Evolutionary conservation across 2,329 filamentous ascomycete species (phyloP).

Genomic region (Phyllosticta ampelicida): DNA sequence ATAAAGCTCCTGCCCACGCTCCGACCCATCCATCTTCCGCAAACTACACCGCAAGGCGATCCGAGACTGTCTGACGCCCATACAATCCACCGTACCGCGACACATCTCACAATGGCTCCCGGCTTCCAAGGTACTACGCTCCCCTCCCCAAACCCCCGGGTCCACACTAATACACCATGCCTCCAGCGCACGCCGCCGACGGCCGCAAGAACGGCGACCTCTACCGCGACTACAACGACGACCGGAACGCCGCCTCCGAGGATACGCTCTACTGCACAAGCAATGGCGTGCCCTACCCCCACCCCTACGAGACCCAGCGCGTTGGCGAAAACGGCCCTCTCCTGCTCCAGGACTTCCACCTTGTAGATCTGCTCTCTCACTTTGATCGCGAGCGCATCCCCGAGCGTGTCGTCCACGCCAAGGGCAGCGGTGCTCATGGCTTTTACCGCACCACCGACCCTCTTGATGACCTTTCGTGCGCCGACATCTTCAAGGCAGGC

Average conservation of each 20-base stretch:
- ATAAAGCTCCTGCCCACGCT: neutral
- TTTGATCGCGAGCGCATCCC: conserved; percentile 42
- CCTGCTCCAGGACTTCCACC: conserved; percentile 43
- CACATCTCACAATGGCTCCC: conserved; percentile 3
- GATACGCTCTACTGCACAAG: conserved; percentile 44
- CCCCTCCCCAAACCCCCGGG: too few relatives aligned
- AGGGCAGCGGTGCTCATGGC: conserved; percentile 39
- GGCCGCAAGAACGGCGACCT: conserved; percentile 26
- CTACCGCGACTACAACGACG: conserved; percentile 34
- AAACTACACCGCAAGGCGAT: neutral
- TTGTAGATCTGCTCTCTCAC: conserved; percentile 39
- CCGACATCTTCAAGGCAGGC: conserved; percentile 46
- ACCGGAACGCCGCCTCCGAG: conserved; percentile 33
- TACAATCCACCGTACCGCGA: neutral
- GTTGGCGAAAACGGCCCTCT: conserved; percentile 48
- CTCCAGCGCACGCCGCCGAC: conserved; percentile 15
- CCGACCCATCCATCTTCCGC: neutral
- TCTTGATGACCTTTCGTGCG: conserved; percentile 35
- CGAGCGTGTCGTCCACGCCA: conserved; percentile 41
- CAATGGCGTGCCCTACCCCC: conserved; percentile 46
- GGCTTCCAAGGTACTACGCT: conserved; percentile 1
- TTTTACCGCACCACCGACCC: conserved; percentile 37
- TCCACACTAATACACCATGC: neutral
- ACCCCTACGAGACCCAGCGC: conserved; percentile 48
- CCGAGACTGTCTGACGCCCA: neutral